Conservation (phyloP, 495 filamentous ascomycete species). For the Physcia stellaris region DNA sequence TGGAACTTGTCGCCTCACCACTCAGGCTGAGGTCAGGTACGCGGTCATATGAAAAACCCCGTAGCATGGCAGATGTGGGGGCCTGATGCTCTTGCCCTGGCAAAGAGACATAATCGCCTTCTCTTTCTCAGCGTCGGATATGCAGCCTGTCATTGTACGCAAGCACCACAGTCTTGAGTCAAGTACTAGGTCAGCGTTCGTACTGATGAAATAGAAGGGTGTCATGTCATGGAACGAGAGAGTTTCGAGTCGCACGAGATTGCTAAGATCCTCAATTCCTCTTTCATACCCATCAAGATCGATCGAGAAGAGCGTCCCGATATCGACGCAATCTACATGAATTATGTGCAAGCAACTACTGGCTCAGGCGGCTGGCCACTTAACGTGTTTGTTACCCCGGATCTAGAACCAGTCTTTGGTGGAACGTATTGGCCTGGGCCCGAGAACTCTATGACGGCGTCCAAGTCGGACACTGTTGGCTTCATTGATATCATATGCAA, state of each 20-base stretch:
- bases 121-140: conserved; percentile 95
- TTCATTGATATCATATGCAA: conserved; percentile 78
- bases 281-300: conserved; percentile 85
- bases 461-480: conserved; percentile 41
- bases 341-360: conserved; percentile 89
- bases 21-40: conserved; percentile 37
- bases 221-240: conserved; percentile 88
- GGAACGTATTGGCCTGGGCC: conserved; percentile 94
- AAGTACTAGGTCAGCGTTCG: neutral
- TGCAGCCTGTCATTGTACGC: conserved; percentile 82
- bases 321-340: conserved; percentile 95
- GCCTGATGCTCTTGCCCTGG: conserved; percentile 59
- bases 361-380: conserved; percentile 92
- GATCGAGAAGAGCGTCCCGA: conserved; percentile 94
- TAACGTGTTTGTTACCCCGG: conserved; percentile 90
- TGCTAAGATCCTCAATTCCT: conserved; percentile 67
- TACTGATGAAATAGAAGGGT: conserved; percentile 40
- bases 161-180: neutral
- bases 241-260: conserved; percentile 76
- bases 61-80: conserved; percentile 92
- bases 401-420: conserved; percentile 87
- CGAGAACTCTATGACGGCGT: conserved; percentile 33
- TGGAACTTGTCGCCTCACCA: conserved; percentile 7
- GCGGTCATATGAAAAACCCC: conserved; percentile 66
- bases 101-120: conserved; percentile 65